Percentiles rank a stretch among this genome's conserved stretches.
phyloP scores from a whole-genome alignment of 2,329 filamentous ascomycete genomes.

The Atkinsonella hypoxylon region DNA sequence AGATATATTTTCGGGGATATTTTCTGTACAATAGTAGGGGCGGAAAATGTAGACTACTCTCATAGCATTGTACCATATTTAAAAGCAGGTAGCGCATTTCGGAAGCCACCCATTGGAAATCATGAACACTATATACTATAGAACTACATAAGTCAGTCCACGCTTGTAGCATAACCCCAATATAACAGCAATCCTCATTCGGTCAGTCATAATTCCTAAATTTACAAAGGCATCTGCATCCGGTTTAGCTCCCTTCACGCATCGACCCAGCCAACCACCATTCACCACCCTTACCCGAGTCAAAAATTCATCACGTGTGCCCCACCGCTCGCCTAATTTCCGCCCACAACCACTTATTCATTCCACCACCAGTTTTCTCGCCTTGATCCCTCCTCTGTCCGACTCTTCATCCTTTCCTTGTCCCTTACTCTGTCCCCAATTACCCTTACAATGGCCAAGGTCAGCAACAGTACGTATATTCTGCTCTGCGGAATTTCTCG shows the following conservation, averaged over 20 bases:
- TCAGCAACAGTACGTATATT: constrained; percentile 43
- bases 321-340: constrained; percentile 17
- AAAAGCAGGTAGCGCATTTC: background rate
- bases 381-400: background rate
- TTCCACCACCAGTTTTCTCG: constrained; percentile 8
- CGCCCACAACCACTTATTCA: constrained; percentile 19
- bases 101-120: background rate
- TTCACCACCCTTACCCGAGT: background rate
- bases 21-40: background rate
- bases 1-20: background rate
- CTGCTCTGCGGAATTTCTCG: background rate
- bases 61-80: background rate
- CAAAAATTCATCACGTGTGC: constrained; percentile 20
- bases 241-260: background rate
- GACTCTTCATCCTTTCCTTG: constrained; percentile 12
- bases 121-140: background rate
- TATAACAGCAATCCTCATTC: no score
- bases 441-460: constrained; percentile 55
- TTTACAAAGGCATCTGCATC: background rate
- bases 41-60: background rate
- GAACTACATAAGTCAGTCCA: no score
- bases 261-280: background rate
- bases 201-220: background rate
- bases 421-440: constrained; percentile 13
- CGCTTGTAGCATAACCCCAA: no score